A percentile compares a stretch with the other conserved stretches of the same genome.
Evolutionary conservation across 192 early-diverging fungal species (phyloP).

Genomic region (Mortierella antarctica): DNA sequence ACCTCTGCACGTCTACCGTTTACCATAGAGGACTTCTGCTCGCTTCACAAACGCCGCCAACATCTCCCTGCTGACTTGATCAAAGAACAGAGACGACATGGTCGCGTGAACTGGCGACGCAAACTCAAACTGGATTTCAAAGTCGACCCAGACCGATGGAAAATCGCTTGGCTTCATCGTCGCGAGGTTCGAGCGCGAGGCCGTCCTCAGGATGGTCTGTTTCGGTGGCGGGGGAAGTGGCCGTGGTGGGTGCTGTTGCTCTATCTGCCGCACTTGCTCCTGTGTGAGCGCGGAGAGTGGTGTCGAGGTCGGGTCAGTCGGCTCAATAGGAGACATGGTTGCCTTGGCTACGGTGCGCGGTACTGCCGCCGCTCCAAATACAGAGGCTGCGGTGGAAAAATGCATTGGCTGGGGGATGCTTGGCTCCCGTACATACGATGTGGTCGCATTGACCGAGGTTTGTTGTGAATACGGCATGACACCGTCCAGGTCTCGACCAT

Average conservation of each 20-base stretch:
- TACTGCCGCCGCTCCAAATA: slow-evolving; percentile 36
- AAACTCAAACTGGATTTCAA: slow-evolving; percentile 87
- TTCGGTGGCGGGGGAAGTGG: background rate
- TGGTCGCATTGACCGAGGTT: background rate
- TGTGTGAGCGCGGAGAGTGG: background rate
- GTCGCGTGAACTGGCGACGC: slow-evolving; percentile 82
- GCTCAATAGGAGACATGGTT: background rate
- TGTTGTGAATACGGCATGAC: background rate
- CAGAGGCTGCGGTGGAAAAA: slow-evolving; percentile 30
- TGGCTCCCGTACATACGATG: background rate
- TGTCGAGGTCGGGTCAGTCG: background rate
- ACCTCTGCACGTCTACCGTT: slow-evolving; percentile 4
- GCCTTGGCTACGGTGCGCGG: slow-evolving; percentile 1
- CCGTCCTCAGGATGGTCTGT: slow-evolving; percentile 16
- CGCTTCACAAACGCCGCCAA: slow-evolving; percentile 71
- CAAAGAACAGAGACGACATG: slow-evolving; percentile 81
- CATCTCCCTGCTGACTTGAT: slow-evolving; percentile 79
- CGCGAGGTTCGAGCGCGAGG: slow-evolving; percentile 29
- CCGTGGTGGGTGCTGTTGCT: background rate
- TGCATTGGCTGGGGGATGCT: slow-evolving; percentile 4
- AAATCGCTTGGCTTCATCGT: slow-evolving; percentile 52
- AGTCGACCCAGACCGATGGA: slow-evolving; percentile 74
- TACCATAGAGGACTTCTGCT: slow-evolving; percentile 34
- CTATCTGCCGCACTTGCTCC: background rate
- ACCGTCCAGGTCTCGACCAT: background rate